These are phyloP conservation scores for Neoscytalidium dimidiatum DNA, from an alignment of 2,329 filamentous ascomycete species.

Conservation along the genomic window DNA sequence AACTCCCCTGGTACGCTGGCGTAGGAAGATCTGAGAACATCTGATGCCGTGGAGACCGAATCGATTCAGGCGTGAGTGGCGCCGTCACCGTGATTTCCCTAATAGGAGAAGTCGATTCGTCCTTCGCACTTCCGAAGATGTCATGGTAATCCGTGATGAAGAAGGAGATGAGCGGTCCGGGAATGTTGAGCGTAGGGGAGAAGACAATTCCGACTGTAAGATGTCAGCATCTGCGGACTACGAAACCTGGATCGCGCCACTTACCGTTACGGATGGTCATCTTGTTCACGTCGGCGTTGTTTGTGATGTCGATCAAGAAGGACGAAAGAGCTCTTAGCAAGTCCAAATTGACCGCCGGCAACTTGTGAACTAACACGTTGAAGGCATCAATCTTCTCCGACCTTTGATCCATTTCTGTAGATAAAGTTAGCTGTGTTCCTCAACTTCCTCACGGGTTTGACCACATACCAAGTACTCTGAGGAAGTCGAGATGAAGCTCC, in stretches of 20 bases:
- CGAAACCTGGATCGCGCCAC: conserved; percentile 15
- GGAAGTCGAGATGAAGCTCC: conserved; percentile 86
- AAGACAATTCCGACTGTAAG: conserved; percentile 88
- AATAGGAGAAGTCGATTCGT: conserved; percentile 48
- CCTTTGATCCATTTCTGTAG: conserved; percentile 68
- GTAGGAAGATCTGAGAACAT: conserved; percentile 69
- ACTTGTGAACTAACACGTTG: conserved; percentile 73
- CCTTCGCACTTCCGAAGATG: conserved; percentile 76
- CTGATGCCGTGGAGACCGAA: conserved; percentile 65
- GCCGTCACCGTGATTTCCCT: conserved; percentile 49
- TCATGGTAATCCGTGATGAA: conserved; percentile 87
- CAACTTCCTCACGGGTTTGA: background rate
- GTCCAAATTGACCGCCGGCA: conserved; percentile 79
- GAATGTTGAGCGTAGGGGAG: conserved; percentile 94
- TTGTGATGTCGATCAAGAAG: conserved; percentile 89
- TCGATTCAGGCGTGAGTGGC: conserved; percentile 55
- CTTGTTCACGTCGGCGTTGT: conserved; percentile 88
- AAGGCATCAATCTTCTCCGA: conserved; percentile 76
- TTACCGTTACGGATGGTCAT: conserved; percentile 88
- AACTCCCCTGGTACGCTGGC: conserved; percentile 61
- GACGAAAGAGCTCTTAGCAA: conserved; percentile 82
- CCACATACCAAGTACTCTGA: conserved; percentile 68
- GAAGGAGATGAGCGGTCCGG: conserved; percentile 88
- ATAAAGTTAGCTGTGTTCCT: conserved; percentile 27
- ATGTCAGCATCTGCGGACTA: background rate